Conservation (phyloP, 345 rosid species). For the Lumnitzera littorea region DNA sequence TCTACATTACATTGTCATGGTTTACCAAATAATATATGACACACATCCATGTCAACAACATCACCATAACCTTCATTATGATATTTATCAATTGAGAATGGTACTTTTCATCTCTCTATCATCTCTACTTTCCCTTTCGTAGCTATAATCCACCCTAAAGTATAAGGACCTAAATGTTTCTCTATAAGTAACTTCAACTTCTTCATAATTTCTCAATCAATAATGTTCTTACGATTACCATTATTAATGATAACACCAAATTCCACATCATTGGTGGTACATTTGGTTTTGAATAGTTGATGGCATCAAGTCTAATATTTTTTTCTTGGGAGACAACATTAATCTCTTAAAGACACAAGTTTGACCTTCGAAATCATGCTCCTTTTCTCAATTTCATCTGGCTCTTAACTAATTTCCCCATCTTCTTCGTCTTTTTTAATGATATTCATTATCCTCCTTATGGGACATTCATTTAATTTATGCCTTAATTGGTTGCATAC, state of each 20-base stretch:
- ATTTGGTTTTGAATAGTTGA: too few relatives aligned
- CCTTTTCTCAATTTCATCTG: too few relatives aligned
- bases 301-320: too few relatives aligned
- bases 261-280: too few relatives aligned
- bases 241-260: conserved; percentile 3
- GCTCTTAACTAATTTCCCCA: too few relatives aligned
- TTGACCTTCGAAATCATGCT: too few relatives aligned
- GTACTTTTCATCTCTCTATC: neutral
- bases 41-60: neutral
- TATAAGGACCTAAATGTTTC: neutral
- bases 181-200: neutral
- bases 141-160: neutral
- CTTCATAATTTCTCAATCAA: neutral
- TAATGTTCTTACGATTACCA: conserved; percentile 2
- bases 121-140: neutral
- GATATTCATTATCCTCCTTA: neutral
- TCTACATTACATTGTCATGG: neutral
- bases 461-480: neutral
- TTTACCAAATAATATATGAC: neutral
- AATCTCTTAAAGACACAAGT: too few relatives aligned
- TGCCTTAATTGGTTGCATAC: neutral
- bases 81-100: neutral
- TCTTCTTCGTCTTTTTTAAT: too few relatives aligned
- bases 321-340: too few relatives aligned
- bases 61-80: neutral